A percentile compares a stretch with the other conserved stretches of the same genome.
phyloP scores from a whole-genome alignment of 2,329 filamentous ascomycete genomes.

The Penicillium vulpinum region DNA sequence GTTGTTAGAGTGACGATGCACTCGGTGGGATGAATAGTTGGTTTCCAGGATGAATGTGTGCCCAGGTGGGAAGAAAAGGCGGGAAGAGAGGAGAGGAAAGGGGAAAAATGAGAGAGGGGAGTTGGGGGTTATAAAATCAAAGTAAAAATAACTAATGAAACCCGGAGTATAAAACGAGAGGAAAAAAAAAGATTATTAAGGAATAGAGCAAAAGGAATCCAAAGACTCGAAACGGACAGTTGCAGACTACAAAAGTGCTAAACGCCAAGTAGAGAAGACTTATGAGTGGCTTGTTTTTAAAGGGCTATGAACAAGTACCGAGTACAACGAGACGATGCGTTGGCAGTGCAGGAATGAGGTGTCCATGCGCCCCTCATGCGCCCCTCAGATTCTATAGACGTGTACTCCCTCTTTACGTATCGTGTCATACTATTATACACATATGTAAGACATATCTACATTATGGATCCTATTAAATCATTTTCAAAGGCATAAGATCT shows the following conservation, averaged over 20 bases:
- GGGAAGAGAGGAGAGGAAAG: not conserved
- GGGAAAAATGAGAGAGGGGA: conserved; percentile 3
- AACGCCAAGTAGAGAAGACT: conserved; percentile 6
- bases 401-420: not conserved
- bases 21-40: conserved; percentile 13
- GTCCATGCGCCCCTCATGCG: conserved; percentile 31
- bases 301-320: conserved; percentile 11
- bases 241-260: conserved; percentile 24
- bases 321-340: conserved; percentile 26
- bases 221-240: conserved; percentile 35
- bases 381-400: conserved; percentile 18
- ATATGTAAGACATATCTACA: not conserved
- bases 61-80: not conserved
- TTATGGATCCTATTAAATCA: not conserved
- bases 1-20: conserved; percentile 21
- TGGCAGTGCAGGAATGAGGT: conserved; percentile 37
- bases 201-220: conserved; percentile 14
- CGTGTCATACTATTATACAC: not conserved
- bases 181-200: conserved; percentile 3
- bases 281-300: not conserved
- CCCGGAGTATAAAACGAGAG: conserved; percentile 5
- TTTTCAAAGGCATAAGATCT: not conserved
- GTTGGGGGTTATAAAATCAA: conserved; percentile 8
- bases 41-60: conserved; percentile 20
- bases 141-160: conserved; percentile 1